Conservation (phyloP, 75 land plant genomes). For the Cunninghamia lanceolata region DNA sequence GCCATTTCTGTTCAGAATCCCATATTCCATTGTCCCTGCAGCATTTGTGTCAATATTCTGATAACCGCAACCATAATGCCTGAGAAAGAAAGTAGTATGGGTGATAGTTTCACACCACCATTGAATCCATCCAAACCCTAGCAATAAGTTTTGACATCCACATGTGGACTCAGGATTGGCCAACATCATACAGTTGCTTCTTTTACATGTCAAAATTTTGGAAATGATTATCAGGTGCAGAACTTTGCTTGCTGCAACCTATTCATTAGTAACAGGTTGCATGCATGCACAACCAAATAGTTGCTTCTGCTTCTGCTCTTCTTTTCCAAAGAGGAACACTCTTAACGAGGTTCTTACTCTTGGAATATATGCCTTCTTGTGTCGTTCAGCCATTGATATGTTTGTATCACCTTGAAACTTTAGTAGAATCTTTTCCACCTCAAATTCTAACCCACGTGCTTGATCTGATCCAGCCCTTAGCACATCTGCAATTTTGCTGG, state of each 20-base stretch:
- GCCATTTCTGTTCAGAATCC: neutral
- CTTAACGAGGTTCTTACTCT: conserved; percentile 6
- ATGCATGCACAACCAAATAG: neutral
- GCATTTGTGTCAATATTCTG: neutral
- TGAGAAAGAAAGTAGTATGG: neutral
- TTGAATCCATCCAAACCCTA: neutral
- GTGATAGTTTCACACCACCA: neutral
- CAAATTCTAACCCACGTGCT: conserved; percentile 29
- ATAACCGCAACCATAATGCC: neutral
- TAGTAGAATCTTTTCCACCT: conserved; percentile 37
- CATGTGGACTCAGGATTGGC: neutral
- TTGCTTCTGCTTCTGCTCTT: neutral
- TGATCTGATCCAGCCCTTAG: conserved; percentile 43
- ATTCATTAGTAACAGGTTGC: conserved; percentile 1
- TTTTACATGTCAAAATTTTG: neutral
- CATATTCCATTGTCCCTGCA: neutral
- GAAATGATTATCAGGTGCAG: neutral
- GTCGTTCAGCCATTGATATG: neutral
- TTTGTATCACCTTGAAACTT: conserved; percentile 16
- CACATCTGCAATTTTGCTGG: conserved; percentile 46
- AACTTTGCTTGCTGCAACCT: neutral
- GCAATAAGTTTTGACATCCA: neutral
- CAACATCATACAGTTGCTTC: neutral
- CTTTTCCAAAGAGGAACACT: conserved; percentile 7
- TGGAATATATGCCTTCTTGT: neutral